phyloP scores from a whole-genome alignment of 331 rosid genomes.

The Phaseolus coccineus region DNA sequence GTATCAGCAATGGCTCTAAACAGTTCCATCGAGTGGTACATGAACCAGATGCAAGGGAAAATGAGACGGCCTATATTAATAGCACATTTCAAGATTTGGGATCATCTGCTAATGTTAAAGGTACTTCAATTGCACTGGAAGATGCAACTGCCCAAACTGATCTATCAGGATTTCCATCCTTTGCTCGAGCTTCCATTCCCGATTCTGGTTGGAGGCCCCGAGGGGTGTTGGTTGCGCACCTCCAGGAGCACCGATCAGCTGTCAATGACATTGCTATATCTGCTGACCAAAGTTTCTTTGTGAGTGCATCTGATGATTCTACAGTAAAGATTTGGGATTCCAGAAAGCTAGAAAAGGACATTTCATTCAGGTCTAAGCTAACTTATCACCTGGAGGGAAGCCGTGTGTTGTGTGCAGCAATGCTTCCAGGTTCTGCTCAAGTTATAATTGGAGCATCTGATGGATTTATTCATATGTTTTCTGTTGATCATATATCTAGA shows the following conservation, averaged over 20 bases:
- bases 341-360: conserved; percentile 92
- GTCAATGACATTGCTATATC: conserved; percentile 90
- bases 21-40: conserved; percentile 97
- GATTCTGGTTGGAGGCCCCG: conserved; percentile 99
- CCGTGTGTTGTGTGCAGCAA: conserved; percentile 81
- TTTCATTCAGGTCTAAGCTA: conserved; percentile 92
- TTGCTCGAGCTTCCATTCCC: conserved; percentile 68
- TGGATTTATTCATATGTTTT: conserved; percentile 87
- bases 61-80: conserved; percentile 65
- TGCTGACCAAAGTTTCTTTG: conserved; percentile 88
- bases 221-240: conserved; percentile 96
- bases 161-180: conserved; percentile 67
- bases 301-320: conserved; percentile 95
- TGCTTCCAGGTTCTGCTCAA: conserved; percentile 89
- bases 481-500: conserved; percentile 88
- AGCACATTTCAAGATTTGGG: conserved; percentile 78
- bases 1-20: conserved; percentile 77
- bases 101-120: conserved; percentile 61
- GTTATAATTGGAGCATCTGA: conserved; percentile 96
- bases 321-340: conserved; percentile 99
- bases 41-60: conserved; percentile 94
- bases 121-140: conserved; percentile 60
- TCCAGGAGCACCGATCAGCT: conserved; percentile 95
- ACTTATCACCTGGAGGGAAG: conserved; percentile 98
- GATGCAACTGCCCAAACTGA: conserved; percentile 70